phyloP scores from a whole-genome alignment of 192 early-diverging fungal genomes.

The Coemansia sp. region DNA sequence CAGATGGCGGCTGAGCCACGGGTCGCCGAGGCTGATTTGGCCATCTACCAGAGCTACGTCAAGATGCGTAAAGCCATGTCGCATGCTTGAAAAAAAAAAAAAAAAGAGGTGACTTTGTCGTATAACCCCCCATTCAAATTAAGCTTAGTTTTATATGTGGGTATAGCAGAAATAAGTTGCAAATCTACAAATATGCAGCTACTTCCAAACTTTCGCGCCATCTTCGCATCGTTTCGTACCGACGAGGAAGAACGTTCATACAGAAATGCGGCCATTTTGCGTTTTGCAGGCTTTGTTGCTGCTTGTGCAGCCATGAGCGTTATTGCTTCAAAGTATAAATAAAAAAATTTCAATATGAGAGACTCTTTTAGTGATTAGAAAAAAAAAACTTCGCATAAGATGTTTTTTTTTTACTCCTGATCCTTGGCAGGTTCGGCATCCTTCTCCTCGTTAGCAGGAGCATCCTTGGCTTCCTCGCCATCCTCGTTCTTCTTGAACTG shows the following conservation, averaged over 20 bases:
- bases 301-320: constrained; percentile 52
- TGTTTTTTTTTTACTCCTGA: constrained; percentile 22
- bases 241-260: constrained; percentile 53
- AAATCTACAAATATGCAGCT: no score
- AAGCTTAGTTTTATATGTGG: no score
- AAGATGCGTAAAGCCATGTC: constrained; percentile 34
- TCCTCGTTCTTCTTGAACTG: constrained; percentile 27
- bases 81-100: not conserved
- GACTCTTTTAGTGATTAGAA: not conserved
- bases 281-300: constrained; percentile 48
- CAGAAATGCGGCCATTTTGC: constrained; percentile 42
- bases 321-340: constrained; percentile 37
- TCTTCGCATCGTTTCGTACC: constrained; percentile 54
- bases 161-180: no score
- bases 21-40: constrained; percentile 36
- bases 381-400: not conserved
- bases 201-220: constrained; percentile 56
- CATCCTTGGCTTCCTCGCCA: constrained; percentile 30
- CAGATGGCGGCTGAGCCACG: constrained; percentile 24
- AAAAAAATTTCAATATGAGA: not conserved
- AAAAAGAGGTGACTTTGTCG: not conserved
- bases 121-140: no score
- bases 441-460: constrained; percentile 18
- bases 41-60: constrained; percentile 42
- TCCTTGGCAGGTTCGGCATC: constrained; percentile 16